Base-by-base conservation (phyloP, 148 eudicot genomes). In the Cornus controversa region DNA sequence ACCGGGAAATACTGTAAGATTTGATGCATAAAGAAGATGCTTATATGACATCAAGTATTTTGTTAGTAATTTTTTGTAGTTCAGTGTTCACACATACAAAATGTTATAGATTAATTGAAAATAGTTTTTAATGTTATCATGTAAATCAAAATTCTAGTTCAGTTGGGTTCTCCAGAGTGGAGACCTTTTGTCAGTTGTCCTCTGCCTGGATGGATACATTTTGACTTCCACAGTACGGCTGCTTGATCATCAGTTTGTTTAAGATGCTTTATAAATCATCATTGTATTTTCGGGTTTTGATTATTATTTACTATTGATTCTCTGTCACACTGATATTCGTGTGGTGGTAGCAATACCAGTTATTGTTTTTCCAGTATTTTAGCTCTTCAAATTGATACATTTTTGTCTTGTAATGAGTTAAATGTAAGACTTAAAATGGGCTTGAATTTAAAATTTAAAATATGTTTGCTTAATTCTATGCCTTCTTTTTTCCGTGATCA, bases 1-100 rank as follows among this genome's bases (percentile, higher is more conserved):
- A 70, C 94, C 91, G 8, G 98, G 98, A 58, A 92, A 88, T 71
- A 79, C 92, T 70, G 93, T 90, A 88, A 88, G 89, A 68, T 73
- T 75, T 77, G 47, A 73, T 79, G 66, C 71, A 7, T 40, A 27
- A 75, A 1, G 20, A 14, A 18, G 64, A 60, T 20, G 18, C 26
- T 67, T 65, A 50, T 47, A 53, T 20, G 66, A 22, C 40, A 67
- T 50, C 22, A 45, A 42, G n/a, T n/a, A n/a, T n/a, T 18, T 45
- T 23, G 22, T 31, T 65, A 26, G 40, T 34, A 65, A 11, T 24
- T 37, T 31, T 74, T 27, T 31, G 34, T n/a, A 53, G 23, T 6
- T 60, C 45, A 36, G 27, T 22, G 37, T 60, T 60, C 20, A 14
- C 60, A 31, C 20, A 24, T 10, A 54, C 8, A 29, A 36, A 74